phyloP scores from a whole-genome alignment of 2,329 filamentous ascomycete genomes.

The Aspergillus neotritici region DNA sequence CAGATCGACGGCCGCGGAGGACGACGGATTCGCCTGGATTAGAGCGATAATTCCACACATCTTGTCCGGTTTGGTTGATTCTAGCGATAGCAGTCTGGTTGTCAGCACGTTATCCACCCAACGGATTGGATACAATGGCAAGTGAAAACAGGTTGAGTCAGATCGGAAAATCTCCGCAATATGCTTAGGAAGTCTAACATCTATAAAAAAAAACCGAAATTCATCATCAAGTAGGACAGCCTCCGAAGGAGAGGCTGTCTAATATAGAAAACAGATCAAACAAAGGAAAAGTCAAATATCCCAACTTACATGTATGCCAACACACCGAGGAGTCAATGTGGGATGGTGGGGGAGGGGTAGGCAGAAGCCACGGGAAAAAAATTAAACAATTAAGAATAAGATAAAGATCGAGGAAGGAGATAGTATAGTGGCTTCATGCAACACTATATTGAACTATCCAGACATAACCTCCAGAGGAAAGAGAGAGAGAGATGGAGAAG shows the following conservation, averaged over 20 bases:
- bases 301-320: slow-evolving; percentile 16
- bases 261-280: slow-evolving; percentile 1
- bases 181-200: slow-evolving; percentile 47
- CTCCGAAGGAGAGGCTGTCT: not conserved
- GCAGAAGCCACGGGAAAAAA: slow-evolving; percentile 2
- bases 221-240: slow-evolving; percentile 33
- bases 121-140: slow-evolving; percentile 8
- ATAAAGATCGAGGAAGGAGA: not conserved
- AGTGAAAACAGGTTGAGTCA: slow-evolving; percentile 18
- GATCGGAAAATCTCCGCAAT: slow-evolving; percentile 38
- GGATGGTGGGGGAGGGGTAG: slow-evolving; percentile 13
- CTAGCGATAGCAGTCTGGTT: slow-evolving; percentile 14
- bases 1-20: slow-evolving; percentile 55
- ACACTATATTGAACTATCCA: slow-evolving; percentile 6
- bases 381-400: slow-evolving; percentile 10
- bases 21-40: slow-evolving; percentile 53
- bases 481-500: slow-evolving; percentile 4
- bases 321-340: slow-evolving; percentile 3
- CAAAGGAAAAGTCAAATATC: slow-evolving; percentile 13
- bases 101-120: slow-evolving; percentile 12
- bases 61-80: slow-evolving; percentile 22
- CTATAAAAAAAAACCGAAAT: slow-evolving; percentile 39
- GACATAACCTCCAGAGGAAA: slow-evolving; percentile 15
- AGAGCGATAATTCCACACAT: slow-evolving; percentile 62
- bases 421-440: too few relatives aligned